phyloP scores from a whole-genome alignment of 179 eudicot species.

The Corrigiola litoralis region DNA sequence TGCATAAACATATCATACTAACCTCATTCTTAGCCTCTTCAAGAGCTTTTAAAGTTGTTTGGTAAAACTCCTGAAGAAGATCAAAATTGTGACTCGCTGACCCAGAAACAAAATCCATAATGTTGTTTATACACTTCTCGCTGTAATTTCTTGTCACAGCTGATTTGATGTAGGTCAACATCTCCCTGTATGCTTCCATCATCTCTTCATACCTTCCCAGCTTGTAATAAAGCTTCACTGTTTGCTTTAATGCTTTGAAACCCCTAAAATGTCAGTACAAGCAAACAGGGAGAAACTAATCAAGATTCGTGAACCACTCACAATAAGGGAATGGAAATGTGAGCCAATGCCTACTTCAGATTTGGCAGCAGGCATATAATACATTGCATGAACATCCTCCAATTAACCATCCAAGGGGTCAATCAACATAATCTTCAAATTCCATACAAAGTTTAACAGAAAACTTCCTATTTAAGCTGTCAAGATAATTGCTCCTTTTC shows the following conservation, averaged over 20 bases:
- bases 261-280: constrained; percentile 56
- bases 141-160: constrained; percentile 97
- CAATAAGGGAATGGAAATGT: too few relatives aligned
- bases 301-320: not conserved
- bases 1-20: too few relatives aligned
- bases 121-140: constrained; percentile 93
- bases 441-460: too few relatives aligned
- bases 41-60: constrained; percentile 91
- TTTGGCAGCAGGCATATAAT: too few relatives aligned
- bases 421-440: not conserved
- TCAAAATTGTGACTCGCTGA: constrained; percentile 92
- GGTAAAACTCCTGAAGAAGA: constrained; percentile 89
- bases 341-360: not conserved
- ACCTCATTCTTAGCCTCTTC: constrained; percentile 99
- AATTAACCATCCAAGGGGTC: not conserved
- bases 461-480: too few relatives aligned
- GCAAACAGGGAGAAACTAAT: not conserved
- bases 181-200: constrained; percentile 96
- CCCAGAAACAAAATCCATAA: constrained; percentile 99
- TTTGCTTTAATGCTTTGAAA: constrained; percentile 94
- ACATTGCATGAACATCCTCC: not conserved
- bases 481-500: not conserved
- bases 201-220: constrained; percentile 87
- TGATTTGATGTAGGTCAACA: constrained; percentile 93
- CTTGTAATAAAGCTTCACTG: constrained; percentile 90